Percentiles rank a stretch among this genome's conserved stretches.
phyloP scores from a whole-genome alignment of 1,284 basidiomycete genomes.

The Cryptococcus floricola region DNA sequence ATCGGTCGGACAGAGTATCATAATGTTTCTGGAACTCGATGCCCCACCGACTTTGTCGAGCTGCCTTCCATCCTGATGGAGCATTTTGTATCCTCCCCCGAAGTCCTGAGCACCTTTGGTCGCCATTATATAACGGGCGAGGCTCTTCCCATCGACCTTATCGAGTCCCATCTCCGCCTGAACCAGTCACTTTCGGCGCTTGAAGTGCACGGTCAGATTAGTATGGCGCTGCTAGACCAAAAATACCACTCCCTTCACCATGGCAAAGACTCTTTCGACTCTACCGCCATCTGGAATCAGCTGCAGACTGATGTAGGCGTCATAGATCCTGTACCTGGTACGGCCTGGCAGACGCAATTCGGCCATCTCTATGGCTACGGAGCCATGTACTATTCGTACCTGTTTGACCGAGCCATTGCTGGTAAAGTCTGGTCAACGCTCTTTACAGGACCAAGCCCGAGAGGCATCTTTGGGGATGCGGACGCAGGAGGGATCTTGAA shows the following conservation, averaged over 20 bases:
- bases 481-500: constrained; percentile 58
- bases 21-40: constrained; percentile 94
- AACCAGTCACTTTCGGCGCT: constrained; percentile 52
- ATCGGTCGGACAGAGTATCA: constrained; percentile 95
- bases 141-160: constrained; percentile 63
- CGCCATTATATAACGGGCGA: constrained; percentile 58
- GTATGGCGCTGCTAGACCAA: constrained; percentile 86
- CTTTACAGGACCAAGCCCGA: constrained; percentile 52
- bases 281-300: constrained; percentile 62
- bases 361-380: constrained; percentile 94
- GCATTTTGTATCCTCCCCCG: constrained; percentile 78
- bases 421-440: constrained; percentile 77
- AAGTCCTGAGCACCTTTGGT: constrained; percentile 76
- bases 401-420: constrained; percentile 93
- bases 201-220: constrained; percentile 87
- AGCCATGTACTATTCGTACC: constrained; percentile 94
- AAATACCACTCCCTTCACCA: constrained; percentile 67
- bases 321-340: constrained; percentile 75
- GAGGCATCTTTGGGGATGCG: not conserved
- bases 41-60: constrained; percentile 97
- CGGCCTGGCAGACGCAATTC: constrained; percentile 91
- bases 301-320: constrained; percentile 67
- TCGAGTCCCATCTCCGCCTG: constrained; percentile 44
- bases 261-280: constrained; percentile 56
- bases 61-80: constrained; percentile 98